Evolutionary conservation across 2,329 filamentous ascomycete species (phyloP), one percentile per base, ranked within the genome.

Genomic region (Parastagonospora nodorum): DNA sequence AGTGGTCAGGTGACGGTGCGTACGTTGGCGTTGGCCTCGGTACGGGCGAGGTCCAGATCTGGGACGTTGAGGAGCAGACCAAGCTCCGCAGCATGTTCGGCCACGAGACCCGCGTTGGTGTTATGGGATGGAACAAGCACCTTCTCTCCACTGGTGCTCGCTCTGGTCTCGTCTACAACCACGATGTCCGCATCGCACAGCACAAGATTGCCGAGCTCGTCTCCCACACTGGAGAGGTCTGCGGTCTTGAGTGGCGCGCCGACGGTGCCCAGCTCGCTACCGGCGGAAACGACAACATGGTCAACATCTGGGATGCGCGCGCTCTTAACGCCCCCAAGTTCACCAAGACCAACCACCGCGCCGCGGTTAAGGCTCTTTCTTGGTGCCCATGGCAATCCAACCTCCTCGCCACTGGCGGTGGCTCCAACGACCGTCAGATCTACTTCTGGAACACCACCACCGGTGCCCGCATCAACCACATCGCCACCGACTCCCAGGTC

Each of bases 381-480:
- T 99, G 94, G 94, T 99, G 94, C 82, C 94, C 94, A 37, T 99
- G 94, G 94, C 94, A 96, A 80, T 87, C 90, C 76, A 97, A 97
- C 82, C 86, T 97, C 42, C 88, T 99, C 41, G 94, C 94, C 50
- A 97, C 94, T 37, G 94, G 94, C 50, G 94, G 94, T 70, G 94
- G 94, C 63, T 95, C 91, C 37, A 95, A 97, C 76, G 94, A 99
- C 74, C 89, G 92, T 64, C 90, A 97, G 78, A 99, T 99, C 76
- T 94, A 99, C 82, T 99, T 99, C 85, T 99, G 94, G 94, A 99
- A 99, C 84, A 95, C 92, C 40, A 97, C 94, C 16, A 96, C 93
- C 4, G 94, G 94, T 54, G 93, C 94, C 45, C 90, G 94, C 66
- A 92, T 96, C 79, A 99, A 99, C 87, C 96, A 91, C 83, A 97